A percentile compares a stretch with the other conserved stretches of the same genome.
Conservation (phyloP, 1,284 basidiomycete genomes). For the Tausonia pullulans region DNA sequence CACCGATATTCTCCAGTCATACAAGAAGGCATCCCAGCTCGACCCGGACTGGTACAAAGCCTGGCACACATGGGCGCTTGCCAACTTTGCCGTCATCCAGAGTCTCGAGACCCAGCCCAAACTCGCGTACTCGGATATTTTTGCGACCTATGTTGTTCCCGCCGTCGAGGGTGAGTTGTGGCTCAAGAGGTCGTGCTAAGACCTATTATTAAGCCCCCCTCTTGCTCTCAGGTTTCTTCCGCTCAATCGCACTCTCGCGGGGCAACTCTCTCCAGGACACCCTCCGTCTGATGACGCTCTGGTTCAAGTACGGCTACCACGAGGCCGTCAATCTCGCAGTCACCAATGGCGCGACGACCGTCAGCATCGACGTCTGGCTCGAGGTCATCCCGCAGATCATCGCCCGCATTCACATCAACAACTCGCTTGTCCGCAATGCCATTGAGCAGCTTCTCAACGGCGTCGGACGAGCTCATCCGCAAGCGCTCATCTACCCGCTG, state of each 20-base stretch:
- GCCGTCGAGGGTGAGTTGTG: slow-evolving; percentile 66
- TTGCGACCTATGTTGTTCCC: slow-evolving; percentile 81
- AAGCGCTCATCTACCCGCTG: slow-evolving; percentile 94
- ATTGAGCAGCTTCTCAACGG: slow-evolving; percentile 85
- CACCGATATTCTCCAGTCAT: slow-evolving; percentile 71
- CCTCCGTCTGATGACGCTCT: slow-evolving; percentile 81
- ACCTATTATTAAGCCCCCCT: neutral
- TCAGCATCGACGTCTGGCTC: slow-evolving; percentile 96
- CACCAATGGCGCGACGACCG: slow-evolving; percentile 72
- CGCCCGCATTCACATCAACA: slow-evolving; percentile 93
- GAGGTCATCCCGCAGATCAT: slow-evolving; percentile 99
- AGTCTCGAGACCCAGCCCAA: slow-evolving; percentile 60
- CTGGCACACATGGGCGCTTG: slow-evolving; percentile 97
- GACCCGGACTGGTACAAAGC: slow-evolving; percentile 97
- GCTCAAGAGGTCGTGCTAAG: neutral
- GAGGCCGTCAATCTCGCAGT: slow-evolving; percentile 86
- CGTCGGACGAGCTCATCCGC: slow-evolving; percentile 92
- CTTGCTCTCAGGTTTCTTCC: slow-evolving; percentile 65
- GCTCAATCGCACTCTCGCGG: slow-evolving; percentile 80
- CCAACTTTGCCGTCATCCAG: slow-evolving; percentile 91
- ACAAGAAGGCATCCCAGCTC: slow-evolving; percentile 78
- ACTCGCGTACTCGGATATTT: slow-evolving; percentile 58
- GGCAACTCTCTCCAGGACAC: slow-evolving; percentile 94
- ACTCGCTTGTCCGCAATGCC: slow-evolving; percentile 71
- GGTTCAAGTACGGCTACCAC: slow-evolving; percentile 96